phyloP scores from a whole-genome alignment of 192 early-diverging fungal species.

The Mortierella hygrophila region DNA sequence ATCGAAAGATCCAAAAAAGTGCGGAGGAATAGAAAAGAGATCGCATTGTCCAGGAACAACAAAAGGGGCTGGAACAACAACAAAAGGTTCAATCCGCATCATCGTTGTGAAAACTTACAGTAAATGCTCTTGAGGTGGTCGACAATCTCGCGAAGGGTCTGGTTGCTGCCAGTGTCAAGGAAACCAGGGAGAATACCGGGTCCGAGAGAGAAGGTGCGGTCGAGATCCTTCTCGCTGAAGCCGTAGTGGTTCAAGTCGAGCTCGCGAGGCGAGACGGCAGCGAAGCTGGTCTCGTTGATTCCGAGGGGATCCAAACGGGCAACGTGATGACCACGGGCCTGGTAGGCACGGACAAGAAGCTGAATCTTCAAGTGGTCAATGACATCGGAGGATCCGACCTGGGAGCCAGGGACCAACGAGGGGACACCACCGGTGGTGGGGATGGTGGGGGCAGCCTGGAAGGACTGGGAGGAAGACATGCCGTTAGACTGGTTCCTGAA shows the following conservation, averaged over 20 bases:
- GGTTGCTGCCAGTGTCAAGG: conserved; percentile 72
- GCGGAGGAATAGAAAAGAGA: background rate
- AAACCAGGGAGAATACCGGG: conserved; percentile 96
- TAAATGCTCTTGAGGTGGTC: conserved; percentile 86
- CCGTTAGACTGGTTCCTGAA: conserved; percentile 86
- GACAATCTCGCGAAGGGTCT: conserved; percentile 95
- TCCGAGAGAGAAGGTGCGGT: conserved; percentile 92
- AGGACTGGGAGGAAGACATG: conserved; percentile 75
- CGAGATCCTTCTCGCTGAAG: conserved; percentile 93
- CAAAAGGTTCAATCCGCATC: background rate
- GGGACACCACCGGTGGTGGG: conserved; percentile 75
- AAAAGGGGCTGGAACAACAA: background rate
- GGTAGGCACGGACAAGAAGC: conserved; percentile 94
- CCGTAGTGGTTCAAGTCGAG: conserved; percentile 92
- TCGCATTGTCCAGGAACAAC: background rate
- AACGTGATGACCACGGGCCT: conserved; percentile 95
- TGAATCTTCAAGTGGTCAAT: conserved; percentile 99
- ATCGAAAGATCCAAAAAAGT: background rate
- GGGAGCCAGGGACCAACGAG: conserved; percentile 65
- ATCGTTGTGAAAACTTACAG: conserved; percentile 66
- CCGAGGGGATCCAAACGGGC: conserved; percentile 97
- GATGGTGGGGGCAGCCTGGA: conserved; percentile 85
- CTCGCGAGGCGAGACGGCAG: conserved; percentile 78
- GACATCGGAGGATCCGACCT: conserved; percentile 68
- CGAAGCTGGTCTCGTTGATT: conserved; percentile 74